These are phyloP conservation scores for Deinandra increscens DNA, from an alignment of 129 eudicot genomes.

Conservation along the genomic window DNA sequence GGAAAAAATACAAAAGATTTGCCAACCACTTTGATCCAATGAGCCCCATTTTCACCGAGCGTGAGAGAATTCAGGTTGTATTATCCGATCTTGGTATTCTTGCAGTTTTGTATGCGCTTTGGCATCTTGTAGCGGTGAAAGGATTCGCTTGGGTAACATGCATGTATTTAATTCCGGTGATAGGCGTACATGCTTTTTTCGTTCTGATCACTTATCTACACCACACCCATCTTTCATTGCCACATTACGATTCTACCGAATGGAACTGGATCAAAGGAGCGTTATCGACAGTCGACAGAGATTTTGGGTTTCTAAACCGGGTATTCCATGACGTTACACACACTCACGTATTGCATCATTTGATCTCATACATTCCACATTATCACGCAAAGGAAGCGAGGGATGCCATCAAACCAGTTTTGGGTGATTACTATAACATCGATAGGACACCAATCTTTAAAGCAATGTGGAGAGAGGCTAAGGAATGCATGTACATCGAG, in stretches of 20 bases:
- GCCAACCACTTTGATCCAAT: constrained; percentile 18
- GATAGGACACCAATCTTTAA: constrained; percentile 18
- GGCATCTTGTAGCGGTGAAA: constrained; percentile 1
- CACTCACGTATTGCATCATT: constrained; percentile 13
- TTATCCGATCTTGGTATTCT: constrained; percentile 12
- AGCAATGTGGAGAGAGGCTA: constrained; percentile 21
- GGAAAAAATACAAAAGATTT: constrained; percentile 20
- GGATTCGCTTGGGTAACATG: constrained; percentile 9
- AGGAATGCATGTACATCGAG: constrained; percentile 16
- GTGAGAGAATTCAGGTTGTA: neutral
- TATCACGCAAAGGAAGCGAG: neutral
- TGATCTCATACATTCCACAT: constrained; percentile 14
- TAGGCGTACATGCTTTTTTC: constrained; percentile 9
- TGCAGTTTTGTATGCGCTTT: neutral
- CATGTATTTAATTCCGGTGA: constrained; percentile 3
- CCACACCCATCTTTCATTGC: constrained; percentile 21
- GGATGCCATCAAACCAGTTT: constrained; percentile 4
- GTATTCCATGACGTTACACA: constrained; percentile 22
- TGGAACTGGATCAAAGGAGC: constrained; percentile 2
- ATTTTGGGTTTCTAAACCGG: constrained; percentile 10
- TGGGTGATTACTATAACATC: constrained; percentile 10
- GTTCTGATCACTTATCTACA: constrained; percentile 20
- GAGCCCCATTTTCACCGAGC: constrained; percentile 8
- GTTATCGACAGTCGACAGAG: neutral
- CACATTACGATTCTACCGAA: neutral